Conservation (phyloP, 1,284 basidiomycete genomes). For the Cutaneotrichosporon dermatis region DNA sequence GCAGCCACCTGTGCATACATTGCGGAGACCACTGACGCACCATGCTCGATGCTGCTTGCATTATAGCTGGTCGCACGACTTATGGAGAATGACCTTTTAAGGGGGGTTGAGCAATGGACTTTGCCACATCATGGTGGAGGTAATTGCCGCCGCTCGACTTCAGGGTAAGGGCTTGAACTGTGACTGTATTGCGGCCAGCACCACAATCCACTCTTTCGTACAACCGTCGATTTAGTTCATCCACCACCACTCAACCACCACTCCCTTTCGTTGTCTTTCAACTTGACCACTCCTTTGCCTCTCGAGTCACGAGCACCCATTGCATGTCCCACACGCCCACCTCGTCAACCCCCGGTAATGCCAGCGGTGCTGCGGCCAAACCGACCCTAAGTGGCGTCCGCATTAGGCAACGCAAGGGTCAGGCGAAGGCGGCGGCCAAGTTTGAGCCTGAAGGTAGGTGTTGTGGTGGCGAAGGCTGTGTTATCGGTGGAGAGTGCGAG, state of each 20-base stretch:
- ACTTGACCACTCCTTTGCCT: neutral
- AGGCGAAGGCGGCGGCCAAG: conserved; percentile 54
- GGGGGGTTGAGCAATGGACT: too few relatives aligned
- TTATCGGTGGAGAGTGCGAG: too few relatives aligned
- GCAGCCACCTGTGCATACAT: too few relatives aligned
- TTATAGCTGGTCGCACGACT: too few relatives aligned
- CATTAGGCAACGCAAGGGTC: conserved; percentile 52
- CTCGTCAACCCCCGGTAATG: conserved; percentile 41
- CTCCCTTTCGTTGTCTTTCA: neutral
- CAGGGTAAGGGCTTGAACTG: too few relatives aligned
- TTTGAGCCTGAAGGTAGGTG: conserved; percentile 54
- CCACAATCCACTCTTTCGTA: neutral
- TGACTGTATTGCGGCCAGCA: too few relatives aligned
- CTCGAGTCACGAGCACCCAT: conserved; percentile 19
- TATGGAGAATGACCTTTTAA: too few relatives aligned
- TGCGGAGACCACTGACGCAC: too few relatives aligned
- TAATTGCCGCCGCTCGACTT: too few relatives aligned
- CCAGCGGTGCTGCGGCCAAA: conserved; percentile 43
- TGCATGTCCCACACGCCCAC: conserved; percentile 50
- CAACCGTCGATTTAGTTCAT: neutral
- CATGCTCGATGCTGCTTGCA: too few relatives aligned
- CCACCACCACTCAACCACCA: neutral
- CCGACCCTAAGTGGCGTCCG: conserved; percentile 51
- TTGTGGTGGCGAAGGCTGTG: neutral
- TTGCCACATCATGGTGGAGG: too few relatives aligned